Conservation (phyloP, 2,329 filamentous ascomycete species). For the Clarireedia paspali region DNA sequence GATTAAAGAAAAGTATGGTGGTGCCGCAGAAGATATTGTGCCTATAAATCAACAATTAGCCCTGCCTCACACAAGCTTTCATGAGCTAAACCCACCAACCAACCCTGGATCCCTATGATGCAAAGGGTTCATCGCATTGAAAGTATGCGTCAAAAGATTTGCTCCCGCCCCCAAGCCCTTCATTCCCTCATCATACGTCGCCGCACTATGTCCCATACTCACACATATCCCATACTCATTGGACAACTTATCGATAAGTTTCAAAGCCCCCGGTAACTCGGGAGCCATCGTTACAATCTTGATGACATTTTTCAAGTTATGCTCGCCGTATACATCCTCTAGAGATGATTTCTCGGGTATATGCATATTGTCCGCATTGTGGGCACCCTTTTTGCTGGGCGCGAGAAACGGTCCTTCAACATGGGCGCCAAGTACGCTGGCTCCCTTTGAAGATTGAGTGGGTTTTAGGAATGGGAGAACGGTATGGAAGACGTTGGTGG, state of each 20-base stretch:
- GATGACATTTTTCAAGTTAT: constrained; percentile 33
- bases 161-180: constrained; percentile 40
- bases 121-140: constrained; percentile 46
- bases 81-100: constrained; percentile 29
- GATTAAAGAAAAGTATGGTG: constrained; percentile 43
- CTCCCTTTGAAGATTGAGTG: constrained; percentile 33
- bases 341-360: constrained; percentile 16
- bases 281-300: constrained; percentile 46
- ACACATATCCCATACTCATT: constrained; percentile 22
- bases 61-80: background rate
- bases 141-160: constrained; percentile 43
- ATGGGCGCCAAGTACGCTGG: constrained; percentile 48
- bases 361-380: constrained; percentile 29
- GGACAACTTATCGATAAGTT: constrained; percentile 36
- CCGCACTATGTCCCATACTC: constrained; percentile 38
- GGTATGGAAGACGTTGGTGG: constrained; percentile 34
- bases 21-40: constrained; percentile 26
- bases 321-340: constrained; percentile 37
- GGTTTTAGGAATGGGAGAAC: constrained; percentile 40
- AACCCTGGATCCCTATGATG: constrained; percentile 44
- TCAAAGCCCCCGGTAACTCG: constrained; percentile 36
- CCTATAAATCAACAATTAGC: constrained; percentile 10
- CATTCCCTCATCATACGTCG: constrained; percentile 38
- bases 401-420: constrained; percentile 48
- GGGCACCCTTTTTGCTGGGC: constrained; percentile 45